These are phyloP conservation scores for Acer saccharum DNA, from an alignment of 345 rosid species.

Conservation along the genomic window DNA sequence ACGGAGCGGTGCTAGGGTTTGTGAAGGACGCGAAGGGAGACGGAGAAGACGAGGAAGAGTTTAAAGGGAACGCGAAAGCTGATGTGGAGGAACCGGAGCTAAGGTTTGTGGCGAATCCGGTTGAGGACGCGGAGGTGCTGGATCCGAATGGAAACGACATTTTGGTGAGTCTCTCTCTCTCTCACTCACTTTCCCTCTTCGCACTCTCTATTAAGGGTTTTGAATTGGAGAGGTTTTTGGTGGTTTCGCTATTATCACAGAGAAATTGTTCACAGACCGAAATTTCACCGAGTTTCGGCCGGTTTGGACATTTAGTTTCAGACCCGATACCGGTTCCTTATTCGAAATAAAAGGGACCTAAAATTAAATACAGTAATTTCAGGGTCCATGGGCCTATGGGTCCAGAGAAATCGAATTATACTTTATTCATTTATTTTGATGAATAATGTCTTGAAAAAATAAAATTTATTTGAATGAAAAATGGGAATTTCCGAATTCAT, in stretches of 20 bases:
- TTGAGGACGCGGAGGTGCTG: constrained; percentile 3
- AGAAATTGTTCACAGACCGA: not conserved
- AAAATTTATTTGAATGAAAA: too few species aligned
- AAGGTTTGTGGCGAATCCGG: constrained; percentile 7
- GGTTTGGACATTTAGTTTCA: too few species aligned
- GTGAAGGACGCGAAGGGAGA: constrained; percentile 12
- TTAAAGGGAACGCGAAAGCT: too few species aligned
- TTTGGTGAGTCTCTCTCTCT: not conserved
- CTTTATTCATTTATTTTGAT: too few species aligned
- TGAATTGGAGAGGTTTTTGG: constrained; percentile 1
- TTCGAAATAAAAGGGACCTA: too few species aligned
- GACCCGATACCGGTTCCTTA: too few species aligned
- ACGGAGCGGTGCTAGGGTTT: constrained; percentile 11
- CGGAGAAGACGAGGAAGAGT: not conserved
- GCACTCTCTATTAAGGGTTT: not conserved
- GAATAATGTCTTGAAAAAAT: too few species aligned
- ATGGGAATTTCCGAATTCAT: too few species aligned
- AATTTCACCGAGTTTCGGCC: not conserved
- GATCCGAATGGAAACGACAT: constrained; percentile 31
- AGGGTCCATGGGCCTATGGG: too few species aligned
- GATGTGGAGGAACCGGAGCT: constrained; percentile 14
- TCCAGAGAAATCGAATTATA: too few species aligned
- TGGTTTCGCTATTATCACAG: too few species aligned
- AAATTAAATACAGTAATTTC: too few species aligned
- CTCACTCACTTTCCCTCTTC: constrained; percentile 8